A percentile compares a stretch with the other conserved stretches of the same genome.
These are phyloP conservation scores for Platanus orientalis DNA, from an alignment of 164 flowering plant genomes.

Conservation along the genomic window DNA sequence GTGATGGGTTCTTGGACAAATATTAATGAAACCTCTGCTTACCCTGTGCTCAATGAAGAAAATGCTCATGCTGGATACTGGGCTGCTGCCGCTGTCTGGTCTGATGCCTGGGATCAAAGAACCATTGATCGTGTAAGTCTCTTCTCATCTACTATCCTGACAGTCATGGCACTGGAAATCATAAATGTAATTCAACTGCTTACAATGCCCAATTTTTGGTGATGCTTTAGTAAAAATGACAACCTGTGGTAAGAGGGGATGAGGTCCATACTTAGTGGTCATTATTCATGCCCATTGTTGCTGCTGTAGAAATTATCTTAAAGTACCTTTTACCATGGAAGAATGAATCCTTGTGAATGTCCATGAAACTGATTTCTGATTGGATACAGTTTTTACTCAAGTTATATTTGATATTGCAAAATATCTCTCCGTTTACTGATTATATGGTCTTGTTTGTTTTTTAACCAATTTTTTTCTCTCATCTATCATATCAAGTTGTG, in stretches of 20 bases:
- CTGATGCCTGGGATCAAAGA: conserved; percentile 79
- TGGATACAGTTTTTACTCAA: too few species aligned
- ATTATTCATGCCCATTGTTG: background rate
- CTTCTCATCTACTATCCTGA: background rate
- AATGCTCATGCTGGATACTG: conserved; percentile 59
- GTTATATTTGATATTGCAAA: too few species aligned
- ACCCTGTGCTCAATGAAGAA: conserved; percentile 45
- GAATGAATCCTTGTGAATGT: too few species aligned
- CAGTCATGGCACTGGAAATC: background rate
- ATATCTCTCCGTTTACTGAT: too few species aligned
- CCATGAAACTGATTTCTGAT: too few species aligned
- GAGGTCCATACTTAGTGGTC: background rate
- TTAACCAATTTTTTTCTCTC: too few species aligned
- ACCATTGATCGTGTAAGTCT: conserved; percentile 88
- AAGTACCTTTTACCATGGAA: too few species aligned
- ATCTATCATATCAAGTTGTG: too few species aligned
- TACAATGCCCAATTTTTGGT: background rate
- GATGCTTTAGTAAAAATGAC: background rate
- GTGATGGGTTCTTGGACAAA: conserved; percentile 82
- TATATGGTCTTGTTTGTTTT: too few species aligned
- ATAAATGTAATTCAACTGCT: background rate
- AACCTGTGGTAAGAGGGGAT: background rate
- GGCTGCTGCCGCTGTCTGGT: conserved; percentile 95
- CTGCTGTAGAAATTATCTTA: background rate
- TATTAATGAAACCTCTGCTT: conserved; percentile 30